Evolutionary conservation across 2,329 filamentous ascomycete species (phyloP).

Genomic region (Pseudogymnoascus sp.): DNA sequence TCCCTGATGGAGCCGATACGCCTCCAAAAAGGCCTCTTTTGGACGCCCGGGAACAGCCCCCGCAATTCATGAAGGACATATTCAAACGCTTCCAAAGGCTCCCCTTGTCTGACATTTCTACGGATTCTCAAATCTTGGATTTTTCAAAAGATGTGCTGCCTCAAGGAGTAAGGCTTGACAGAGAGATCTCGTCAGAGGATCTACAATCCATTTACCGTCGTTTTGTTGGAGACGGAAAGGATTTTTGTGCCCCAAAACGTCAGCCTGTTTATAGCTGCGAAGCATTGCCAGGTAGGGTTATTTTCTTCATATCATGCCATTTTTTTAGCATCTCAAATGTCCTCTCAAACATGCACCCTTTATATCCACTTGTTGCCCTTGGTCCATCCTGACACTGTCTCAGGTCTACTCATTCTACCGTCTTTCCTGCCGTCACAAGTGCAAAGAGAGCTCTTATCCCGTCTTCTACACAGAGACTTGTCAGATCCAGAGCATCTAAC

Average conservation of each 20-base stretch:
- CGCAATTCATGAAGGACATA: slow-evolving; percentile 56
- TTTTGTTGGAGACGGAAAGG: slow-evolving; percentile 29
- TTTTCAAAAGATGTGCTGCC: slow-evolving; percentile 25
- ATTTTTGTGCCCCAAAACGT: background rate
- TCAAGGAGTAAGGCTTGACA: slow-evolving; percentile 27
- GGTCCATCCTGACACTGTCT: slow-evolving; percentile 15
- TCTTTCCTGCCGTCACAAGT: slow-evolving; percentile 60
- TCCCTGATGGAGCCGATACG: background rate
- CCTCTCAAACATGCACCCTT: background rate
- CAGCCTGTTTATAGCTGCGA: slow-evolving; percentile 54
- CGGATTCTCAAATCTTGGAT: slow-evolving; percentile 51
- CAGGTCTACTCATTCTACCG: slow-evolving; percentile 74
- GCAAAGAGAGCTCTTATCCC: slow-evolving; percentile 63
- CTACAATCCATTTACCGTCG: slow-evolving; percentile 37
- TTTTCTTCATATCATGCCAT: background rate
- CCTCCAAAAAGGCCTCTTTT: slow-evolving; percentile 30
- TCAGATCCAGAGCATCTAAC: slow-evolving; percentile 68
- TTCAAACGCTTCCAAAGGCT: slow-evolving; percentile 70
- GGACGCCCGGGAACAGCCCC: slow-evolving; percentile 72
- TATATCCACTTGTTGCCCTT: background rate
- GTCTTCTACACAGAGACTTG: slow-evolving; percentile 70
- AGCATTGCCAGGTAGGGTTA: slow-evolving; percentile 55
- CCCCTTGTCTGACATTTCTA: slow-evolving; percentile 41
- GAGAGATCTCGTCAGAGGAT: slow-evolving; percentile 35
- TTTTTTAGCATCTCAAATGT: background rate